Evolutionary conservation across 352 stramenopile genomes (phyloP).

Genomic region (Pilasporangium apinafurcum): DNA sequence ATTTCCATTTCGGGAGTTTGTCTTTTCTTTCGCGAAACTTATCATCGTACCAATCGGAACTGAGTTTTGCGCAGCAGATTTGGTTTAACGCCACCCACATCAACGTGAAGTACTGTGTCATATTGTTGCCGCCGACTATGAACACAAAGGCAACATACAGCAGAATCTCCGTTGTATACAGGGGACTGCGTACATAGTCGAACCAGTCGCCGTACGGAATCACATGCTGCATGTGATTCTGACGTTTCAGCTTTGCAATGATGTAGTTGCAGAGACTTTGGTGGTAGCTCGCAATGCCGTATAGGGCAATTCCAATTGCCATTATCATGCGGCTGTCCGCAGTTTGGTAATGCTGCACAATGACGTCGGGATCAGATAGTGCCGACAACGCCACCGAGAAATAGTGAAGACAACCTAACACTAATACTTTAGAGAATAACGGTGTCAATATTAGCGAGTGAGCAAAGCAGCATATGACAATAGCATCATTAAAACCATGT

Average conservation of each 20-base stretch:
- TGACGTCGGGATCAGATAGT: conserved; percentile 28
- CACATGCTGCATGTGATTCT: conserved; percentile 38
- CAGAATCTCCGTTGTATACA: conserved; percentile 60
- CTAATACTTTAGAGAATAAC: conserved; percentile 22
- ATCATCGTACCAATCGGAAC: conserved; percentile 40
- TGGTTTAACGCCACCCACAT: conserved; percentile 66
- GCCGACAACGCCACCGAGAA: conserved; percentile 35
- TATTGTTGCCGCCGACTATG: conserved; percentile 23
- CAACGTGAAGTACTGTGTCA: conserved; percentile 38
- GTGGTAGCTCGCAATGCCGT: conserved; percentile 44
- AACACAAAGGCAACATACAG: conserved; percentile 52
- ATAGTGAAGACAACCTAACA: conserved; percentile 61
- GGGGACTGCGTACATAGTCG: conserved; percentile 45
- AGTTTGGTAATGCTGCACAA: conserved; percentile 11
- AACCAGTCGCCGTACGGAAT: conserved; percentile 63
- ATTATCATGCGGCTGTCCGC: conserved; percentile 7
- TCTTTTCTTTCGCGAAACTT: conserved; percentile 38
- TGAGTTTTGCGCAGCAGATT: conserved; percentile 40
- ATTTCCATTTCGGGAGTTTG: conserved; percentile 31
- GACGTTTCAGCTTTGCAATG: conserved; percentile 48
- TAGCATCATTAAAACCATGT: background rate
- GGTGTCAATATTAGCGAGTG: no score
- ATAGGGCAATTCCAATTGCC: conserved; percentile 23
- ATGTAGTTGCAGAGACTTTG: conserved; percentile 54
- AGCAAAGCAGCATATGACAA: background rate